phyloP scores from a whole-genome alignment of 495 filamentous ascomycete species.

The Xylaria scruposa region DNA sequence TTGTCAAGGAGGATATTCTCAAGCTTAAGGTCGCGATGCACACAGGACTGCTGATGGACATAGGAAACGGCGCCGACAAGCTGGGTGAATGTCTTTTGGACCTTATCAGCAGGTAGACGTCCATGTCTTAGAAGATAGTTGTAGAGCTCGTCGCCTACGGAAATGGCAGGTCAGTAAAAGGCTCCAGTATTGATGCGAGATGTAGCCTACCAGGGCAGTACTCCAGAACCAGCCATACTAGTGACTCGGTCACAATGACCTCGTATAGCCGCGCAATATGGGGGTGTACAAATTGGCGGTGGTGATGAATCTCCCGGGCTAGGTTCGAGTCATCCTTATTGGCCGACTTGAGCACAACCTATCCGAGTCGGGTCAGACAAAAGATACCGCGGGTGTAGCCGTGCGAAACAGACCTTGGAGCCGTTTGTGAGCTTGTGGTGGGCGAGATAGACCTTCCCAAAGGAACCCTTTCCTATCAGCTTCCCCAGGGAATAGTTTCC shows the following conservation, averaged over 20 bases:
- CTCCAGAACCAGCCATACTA: constrained; percentile 97
- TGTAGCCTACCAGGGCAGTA: constrained; percentile 84
- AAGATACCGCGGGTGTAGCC: constrained; percentile 11
- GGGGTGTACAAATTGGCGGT: constrained; percentile 95
- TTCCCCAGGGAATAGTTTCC: constrained; percentile 93
- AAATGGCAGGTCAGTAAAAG: neutral
- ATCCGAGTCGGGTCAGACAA: constrained; percentile 26
- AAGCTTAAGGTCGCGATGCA: constrained; percentile 95
- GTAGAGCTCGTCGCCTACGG: constrained; percentile 90
- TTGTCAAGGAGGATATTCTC: constrained; percentile 98
- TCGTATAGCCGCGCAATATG: constrained; percentile 98
- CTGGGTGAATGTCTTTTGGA: constrained; percentile 94
- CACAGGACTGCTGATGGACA: constrained; percentile 93
- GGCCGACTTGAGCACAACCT: constrained; percentile 98
- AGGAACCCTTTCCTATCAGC: constrained; percentile 95
- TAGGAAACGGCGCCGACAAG: constrained; percentile 94
- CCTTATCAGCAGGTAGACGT: constrained; percentile 82
- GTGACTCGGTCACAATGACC: constrained; percentile 90
- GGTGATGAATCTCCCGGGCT: constrained; percentile 96
- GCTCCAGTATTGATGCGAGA: neutral
- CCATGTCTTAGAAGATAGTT: constrained; percentile 91
- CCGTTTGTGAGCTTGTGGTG: constrained; percentile 98
- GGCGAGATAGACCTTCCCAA: constrained; percentile 97
- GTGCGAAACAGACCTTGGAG: constrained; percentile 75
- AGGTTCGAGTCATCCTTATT: constrained; percentile 96